Percentiles rank a stretch among this genome's conserved stretches.
phyloP scores from a whole-genome alignment of 2,329 filamentous ascomycete species.

The Scedosporium boydii region DNA sequence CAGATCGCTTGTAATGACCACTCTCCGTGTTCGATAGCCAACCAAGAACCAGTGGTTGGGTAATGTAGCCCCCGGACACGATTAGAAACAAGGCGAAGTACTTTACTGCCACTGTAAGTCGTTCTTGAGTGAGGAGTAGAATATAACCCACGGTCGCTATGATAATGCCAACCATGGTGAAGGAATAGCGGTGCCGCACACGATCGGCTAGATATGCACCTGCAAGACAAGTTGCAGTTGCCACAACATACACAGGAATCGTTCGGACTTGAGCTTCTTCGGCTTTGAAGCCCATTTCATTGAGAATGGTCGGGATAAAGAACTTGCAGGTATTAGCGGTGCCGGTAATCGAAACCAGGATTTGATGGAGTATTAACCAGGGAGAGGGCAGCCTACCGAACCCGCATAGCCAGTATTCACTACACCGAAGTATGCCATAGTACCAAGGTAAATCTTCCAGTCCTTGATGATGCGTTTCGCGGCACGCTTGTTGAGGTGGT shows the following conservation, averaged over 20 bases:
- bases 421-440: conserved; percentile 37
- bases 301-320: conserved; percentile 50
- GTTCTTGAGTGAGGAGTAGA: conserved; percentile 48
- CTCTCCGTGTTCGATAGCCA: conserved; percentile 66
- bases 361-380: no score
- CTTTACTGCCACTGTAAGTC: conserved; percentile 39
- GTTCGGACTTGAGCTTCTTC: conserved; percentile 41
- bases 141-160: conserved; percentile 56
- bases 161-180: conserved; percentile 52
- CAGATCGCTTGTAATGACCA: conserved; percentile 49
- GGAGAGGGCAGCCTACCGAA: conserved; percentile 25
- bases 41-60: conserved; percentile 59
- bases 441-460: conserved; percentile 59
- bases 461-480: conserved; percentile 53
- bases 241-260: conserved; percentile 50
- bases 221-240: conserved; percentile 50
- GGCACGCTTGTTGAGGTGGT: conserved; percentile 55
- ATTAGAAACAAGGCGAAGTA: conserved; percentile 63
- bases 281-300: conserved; percentile 21
- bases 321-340: conserved; percentile 18
- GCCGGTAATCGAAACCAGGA: no score
- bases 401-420: conserved; percentile 35
- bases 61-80: conserved; percentile 61
- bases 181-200: conserved; percentile 52
- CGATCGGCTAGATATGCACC: conserved; percentile 58